Evolutionary conservation across 2,329 filamentous ascomycete species (phyloP).

Genomic region (Penicillium polonicum): DNA sequence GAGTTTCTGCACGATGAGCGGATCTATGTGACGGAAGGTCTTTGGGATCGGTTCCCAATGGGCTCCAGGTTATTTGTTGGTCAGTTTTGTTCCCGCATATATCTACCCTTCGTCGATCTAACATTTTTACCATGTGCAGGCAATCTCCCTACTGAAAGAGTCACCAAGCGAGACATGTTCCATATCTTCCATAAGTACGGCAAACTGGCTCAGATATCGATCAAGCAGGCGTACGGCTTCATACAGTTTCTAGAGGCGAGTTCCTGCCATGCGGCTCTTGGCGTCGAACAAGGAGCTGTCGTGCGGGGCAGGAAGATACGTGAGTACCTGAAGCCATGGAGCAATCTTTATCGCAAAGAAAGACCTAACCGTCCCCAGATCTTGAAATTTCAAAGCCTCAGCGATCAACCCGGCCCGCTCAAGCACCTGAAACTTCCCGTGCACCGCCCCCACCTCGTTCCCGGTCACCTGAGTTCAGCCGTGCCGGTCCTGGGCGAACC

Average conservation of each 20-base stretch:
- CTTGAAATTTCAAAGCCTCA: conserved; percentile 88
- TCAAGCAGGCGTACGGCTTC: conserved; percentile 96
- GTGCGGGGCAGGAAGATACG: conserved; percentile 91
- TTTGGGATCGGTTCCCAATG: conserved; percentile 52
- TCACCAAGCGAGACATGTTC: conserved; percentile 91
- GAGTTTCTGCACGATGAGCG: conserved; percentile 52
- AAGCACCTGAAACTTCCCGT: conserved; percentile 37
- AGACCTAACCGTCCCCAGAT: conserved; percentile 52
- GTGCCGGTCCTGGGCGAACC: conserved; percentile 38
- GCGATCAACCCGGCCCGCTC: conserved; percentile 64
- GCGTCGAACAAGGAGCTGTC: conserved; percentile 74
- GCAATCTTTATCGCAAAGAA: neutral
- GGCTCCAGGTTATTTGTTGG: conserved; percentile 53
- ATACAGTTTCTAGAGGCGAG: conserved; percentile 82
- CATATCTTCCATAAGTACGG: conserved; percentile 85
- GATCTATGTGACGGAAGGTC: conserved; percentile 52
- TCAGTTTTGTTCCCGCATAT: conserved; percentile 28
- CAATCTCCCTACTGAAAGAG: conserved; percentile 88
- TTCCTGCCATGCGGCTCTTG: conserved; percentile 72
- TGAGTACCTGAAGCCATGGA: conserved; percentile 51
- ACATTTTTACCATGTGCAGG: conserved; percentile 50
- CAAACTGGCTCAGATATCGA: conserved; percentile 86
- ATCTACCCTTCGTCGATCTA: neutral
- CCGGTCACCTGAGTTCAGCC: conserved; percentile 62
- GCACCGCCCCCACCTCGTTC: conserved; percentile 53